Percentiles rank a stretch among this genome's conserved stretches.
Evolutionary conservation across 192 early-diverging fungal genomes (phyloP).

Genomic region (Podochytrium sp.): DNA sequence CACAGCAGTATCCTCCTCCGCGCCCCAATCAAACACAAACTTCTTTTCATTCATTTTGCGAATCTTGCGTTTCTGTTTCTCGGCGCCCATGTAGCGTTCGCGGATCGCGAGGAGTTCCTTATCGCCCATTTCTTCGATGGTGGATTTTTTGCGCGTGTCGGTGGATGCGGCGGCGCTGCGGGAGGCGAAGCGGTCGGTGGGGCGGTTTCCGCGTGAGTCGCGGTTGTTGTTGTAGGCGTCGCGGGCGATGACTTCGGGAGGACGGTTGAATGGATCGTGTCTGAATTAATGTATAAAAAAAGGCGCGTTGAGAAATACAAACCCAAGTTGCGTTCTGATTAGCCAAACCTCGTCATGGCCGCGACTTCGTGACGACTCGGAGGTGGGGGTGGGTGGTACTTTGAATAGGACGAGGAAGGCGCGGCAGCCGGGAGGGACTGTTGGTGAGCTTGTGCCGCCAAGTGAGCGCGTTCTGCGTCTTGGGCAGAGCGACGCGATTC

Average conservation of each 20-base stretch:
- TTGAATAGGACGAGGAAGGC: neutral
- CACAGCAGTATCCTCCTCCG: slow-evolving; percentile 90
- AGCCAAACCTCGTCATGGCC: neutral
- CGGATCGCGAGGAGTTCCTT: slow-evolving; percentile 66
- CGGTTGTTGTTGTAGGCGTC: slow-evolving; percentile 5
- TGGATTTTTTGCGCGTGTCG: neutral
- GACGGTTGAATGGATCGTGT: slow-evolving; percentile 20
- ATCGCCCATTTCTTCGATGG: slow-evolving; percentile 43
- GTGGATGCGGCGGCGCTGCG: neutral
- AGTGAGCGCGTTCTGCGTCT: slow-evolving; percentile 59
- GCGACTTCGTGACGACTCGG: slow-evolving; percentile 1
- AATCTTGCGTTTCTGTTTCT: slow-evolving; percentile 70
- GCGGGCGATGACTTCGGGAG: slow-evolving; percentile 16
- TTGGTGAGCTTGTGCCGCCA: neutral
- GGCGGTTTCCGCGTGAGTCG: slow-evolving; percentile 5
- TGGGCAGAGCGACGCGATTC: slow-evolving; percentile 67
- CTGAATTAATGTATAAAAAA: neutral
- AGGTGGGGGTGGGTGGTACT: slow-evolving; percentile 15
- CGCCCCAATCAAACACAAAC: slow-evolving; percentile 98
- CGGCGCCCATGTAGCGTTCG: slow-evolving; percentile 83
- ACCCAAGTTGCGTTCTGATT: no score
- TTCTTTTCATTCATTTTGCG: slow-evolving; percentile 90
- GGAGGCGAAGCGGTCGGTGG: neutral
- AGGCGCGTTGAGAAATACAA: neutral
- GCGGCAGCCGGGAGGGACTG: neutral